These are phyloP conservation scores for Metschnikowia bowlesiae DNA, from an alignment of 805 yeast species.

Conservation along the genomic window DNA sequence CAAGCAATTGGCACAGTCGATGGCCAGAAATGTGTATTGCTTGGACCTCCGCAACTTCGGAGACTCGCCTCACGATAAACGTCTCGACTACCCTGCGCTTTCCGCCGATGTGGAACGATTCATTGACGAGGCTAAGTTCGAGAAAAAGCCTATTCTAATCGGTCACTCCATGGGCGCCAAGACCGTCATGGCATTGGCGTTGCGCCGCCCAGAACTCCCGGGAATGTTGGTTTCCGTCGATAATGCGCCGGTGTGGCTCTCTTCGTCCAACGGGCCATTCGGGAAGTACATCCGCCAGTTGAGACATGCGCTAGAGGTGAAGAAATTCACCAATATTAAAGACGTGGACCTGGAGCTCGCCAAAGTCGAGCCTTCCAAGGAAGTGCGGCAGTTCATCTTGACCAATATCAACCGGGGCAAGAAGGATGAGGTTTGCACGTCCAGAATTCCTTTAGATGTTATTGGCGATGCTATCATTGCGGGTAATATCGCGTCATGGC, in stretches of 20 bases:
- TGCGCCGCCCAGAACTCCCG: slow-evolving; percentile 61
- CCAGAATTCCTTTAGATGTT: slow-evolving; percentile 69
- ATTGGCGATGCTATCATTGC: slow-evolving; percentile 61
- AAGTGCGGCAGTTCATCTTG: slow-evolving; percentile 71
- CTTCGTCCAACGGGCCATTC: slow-evolving; percentile 51
- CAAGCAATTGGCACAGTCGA: slow-evolving; percentile 43
- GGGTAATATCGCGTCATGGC: slow-evolving; percentile 72
- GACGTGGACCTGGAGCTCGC: slow-evolving; percentile 66
- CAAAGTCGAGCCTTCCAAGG: slow-evolving; percentile 54
- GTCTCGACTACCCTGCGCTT: slow-evolving; percentile 75
- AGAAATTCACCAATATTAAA: slow-evolving; percentile 44
- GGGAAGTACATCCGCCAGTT: slow-evolving; percentile 63
- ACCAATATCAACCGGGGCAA: slow-evolving; percentile 56
- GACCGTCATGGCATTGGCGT: slow-evolving; percentile 80
- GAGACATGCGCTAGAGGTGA: slow-evolving; percentile 49
- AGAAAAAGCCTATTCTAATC: slow-evolving; percentile 51
- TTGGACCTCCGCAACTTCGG: slow-evolving; percentile 90
- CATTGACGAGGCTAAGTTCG: slow-evolving; percentile 39
- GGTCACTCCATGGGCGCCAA: slow-evolving; percentile 96
- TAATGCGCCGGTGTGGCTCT: slow-evolving; percentile 76
- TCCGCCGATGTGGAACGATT: slow-evolving; percentile 83
- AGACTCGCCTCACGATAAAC: slow-evolving; percentile 68
- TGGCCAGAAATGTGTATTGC: slow-evolving; percentile 59
- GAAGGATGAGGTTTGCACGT: slow-evolving; percentile 37
- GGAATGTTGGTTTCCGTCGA: slow-evolving; percentile 73